A percentile compares a stretch with the other conserved stretches of the same genome.
phyloP scores from a whole-genome alignment of 768 basidiomycete species.

The Hebeloma cylindrosporum region DNA sequence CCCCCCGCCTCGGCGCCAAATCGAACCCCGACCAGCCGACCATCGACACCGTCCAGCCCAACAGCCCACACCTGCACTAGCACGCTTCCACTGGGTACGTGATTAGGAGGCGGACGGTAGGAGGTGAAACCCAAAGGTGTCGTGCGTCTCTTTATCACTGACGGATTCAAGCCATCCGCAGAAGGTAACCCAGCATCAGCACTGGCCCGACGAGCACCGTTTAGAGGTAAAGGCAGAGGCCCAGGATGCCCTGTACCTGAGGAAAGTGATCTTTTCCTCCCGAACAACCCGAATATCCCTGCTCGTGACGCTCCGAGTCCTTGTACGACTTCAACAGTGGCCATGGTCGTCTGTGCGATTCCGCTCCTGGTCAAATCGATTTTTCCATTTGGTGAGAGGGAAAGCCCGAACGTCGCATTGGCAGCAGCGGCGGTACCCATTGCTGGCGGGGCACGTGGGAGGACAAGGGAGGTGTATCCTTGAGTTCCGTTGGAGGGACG shows the following conservation, averaged over 20 bases:
- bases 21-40: conserved; percentile 56
- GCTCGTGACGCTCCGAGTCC: conserved; percentile 41
- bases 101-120: conserved; percentile 70
- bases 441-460: conserved; percentile 49
- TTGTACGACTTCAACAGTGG: conserved; percentile 74
- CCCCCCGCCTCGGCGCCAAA: conserved; percentile 26
- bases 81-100: conserved; percentile 66
- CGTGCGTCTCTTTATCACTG: no score
- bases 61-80: conserved; percentile 92
- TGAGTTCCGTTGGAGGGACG: conserved; percentile 57
- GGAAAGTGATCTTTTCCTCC: conserved; percentile 14
- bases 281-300: conserved; percentile 17
- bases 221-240: not conserved
- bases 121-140: conserved; percentile 60
- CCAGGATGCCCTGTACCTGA: not conserved
- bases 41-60: conserved; percentile 75
- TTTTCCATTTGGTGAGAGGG: conserved; percentile 39
- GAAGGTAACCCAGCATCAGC: not conserved
- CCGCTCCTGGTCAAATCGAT: conserved; percentile 77
- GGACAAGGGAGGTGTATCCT: conserved; percentile 53
- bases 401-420: conserved; percentile 9
- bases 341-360: conserved; percentile 86
- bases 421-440: not conserved
- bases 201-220: not conserved
- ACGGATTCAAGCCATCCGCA: no score